phyloP scores from a whole-genome alignment of 306 rosid species.

The Erythrophleum fordii region DNA sequence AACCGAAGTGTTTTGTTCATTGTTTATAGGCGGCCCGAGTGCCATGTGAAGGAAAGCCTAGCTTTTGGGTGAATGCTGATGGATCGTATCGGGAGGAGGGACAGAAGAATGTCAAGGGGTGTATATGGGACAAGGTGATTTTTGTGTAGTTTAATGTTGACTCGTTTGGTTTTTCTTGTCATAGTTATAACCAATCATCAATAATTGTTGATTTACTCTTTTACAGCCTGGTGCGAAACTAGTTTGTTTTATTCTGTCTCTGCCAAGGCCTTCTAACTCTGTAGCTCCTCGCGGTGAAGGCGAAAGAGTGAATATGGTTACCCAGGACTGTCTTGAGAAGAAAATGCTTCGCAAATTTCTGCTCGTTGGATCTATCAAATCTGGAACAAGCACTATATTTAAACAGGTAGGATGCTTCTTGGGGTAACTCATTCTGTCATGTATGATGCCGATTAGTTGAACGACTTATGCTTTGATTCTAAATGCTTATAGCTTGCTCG shows the following conservation, averaged over 20 bases:
- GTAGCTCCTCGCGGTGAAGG: conserved; percentile 28
- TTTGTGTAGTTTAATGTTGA: conserved; percentile 26
- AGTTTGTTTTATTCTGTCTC: conserved; percentile 51
- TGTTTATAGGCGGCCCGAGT: conserved; percentile 67
- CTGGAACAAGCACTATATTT: conserved; percentile 81
- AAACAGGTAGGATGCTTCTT: conserved; percentile 66
- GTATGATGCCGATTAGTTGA: background rate
- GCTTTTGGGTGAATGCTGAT: conserved; percentile 72
- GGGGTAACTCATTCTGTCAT: conserved; percentile 4
- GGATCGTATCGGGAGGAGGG: conserved; percentile 87
- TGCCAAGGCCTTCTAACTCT: conserved; percentile 62
- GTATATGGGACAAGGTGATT: conserved; percentile 76
- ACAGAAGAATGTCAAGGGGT: conserved; percentile 60
- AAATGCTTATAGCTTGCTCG: background rate
- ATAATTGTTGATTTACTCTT: conserved; percentile 18
- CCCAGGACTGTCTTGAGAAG: conserved; percentile 13
- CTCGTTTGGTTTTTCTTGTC: conserved; percentile 28
- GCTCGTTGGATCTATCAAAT: conserved; percentile 67
- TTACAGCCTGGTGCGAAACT: conserved; percentile 58
- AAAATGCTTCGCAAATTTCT: conserved; percentile 54
- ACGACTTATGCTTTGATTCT: background rate
- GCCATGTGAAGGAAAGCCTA: conserved; percentile 70
- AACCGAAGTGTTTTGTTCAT: conserved; percentile 29
- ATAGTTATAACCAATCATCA: background rate
- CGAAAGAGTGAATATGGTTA: conserved; percentile 10